Base-by-base conservation (phyloP, 345 rosid genomes). In the Heritiera fomes region DNA sequence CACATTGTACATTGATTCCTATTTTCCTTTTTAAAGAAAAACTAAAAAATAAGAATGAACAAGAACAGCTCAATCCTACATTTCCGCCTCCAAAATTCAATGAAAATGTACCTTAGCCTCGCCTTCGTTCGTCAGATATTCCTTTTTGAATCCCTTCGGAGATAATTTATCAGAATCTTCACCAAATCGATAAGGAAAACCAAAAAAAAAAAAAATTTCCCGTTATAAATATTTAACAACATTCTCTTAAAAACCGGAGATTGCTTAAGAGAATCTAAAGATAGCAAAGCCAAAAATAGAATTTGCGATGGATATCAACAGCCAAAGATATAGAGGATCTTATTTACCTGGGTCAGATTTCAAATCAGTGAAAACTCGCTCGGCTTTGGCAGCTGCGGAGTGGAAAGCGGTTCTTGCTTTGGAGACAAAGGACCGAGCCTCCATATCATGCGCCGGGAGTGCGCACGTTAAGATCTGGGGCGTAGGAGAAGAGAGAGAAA, bases 371-470 rank as follows among this genome's bases (percentile, higher is more conserved):
- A 95, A 82, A 73, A 92, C 99, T 60, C 96, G 98, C 90, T 95
- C 99, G 86, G 99, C 98, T 88, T 92, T 92, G 75, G 97, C 98
- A 23, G 99, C 97, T 59, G 97, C 99, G 52, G 99, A 93, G 85
- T 92, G 90, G 84, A 95, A 84, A 85, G 97, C 99, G 38, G 89
- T 88, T 90, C 94, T 87, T 64, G 98, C 99, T 88, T 90, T 89
- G 81, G 96, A 85, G 63, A 88, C 99, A 76, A 93, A 93, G 32
- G 98, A 92, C 49, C 87, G 91, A 79, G 89, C 78, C 82, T 88
- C 92, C 94, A 92, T 87, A 77, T 80, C 84, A 82, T 82, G 86
- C 86, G 87, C 88, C 38, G 41, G 60, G 72, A 67, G 62, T 64
- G 87, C 85, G 81, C 62, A 78, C 79, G 78, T 83, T 84, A 77